Base-by-base conservation (phyloP, 179 eudicot genomes). In the Nepenthes alata region DNA sequence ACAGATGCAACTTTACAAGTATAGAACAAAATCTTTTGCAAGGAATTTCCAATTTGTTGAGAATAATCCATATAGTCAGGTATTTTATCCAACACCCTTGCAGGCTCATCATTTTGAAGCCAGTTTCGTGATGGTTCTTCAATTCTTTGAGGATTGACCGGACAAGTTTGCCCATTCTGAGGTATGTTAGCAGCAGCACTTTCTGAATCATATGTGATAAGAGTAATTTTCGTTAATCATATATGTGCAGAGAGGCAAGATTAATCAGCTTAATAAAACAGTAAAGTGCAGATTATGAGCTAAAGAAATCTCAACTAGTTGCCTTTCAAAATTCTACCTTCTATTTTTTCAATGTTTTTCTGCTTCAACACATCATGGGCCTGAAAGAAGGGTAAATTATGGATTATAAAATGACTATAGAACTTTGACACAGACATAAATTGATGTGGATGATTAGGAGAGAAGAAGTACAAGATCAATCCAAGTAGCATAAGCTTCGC, bases 401-500 rank as follows among this genome's bases (percentile, higher is more conserved):
- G 47, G 53, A 53, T 25, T 52, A 61, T 55, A 65, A 58, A 53
- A 64, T 38, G 52, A 64, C 41, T 35, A 34, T 63, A 52, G 45
- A 52, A 65, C 34, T 57, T 50, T 57, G 49, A 48, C 11, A 47
- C 53, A 70, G 57, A 45, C 13, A 41, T 71, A 68, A 6, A 60
- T 59, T 37, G 44, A 55, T n/a, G 50, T 12, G 44, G 41, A 67
- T 53, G 15, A 73, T 14, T 35, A 38, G 60, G 63, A 62, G 15
- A 60, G 71, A 73, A 61, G 74, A 39, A 39, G 45, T 86, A 91
- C 98, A 55, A 75, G 83, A 67, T 84, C 65, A 62, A 86, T 89
- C 96, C 96, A 91, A 64, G 69, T 73, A 11, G 77, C 79, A 63
- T 70, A 86, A 72, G 84, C 84, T 71, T 86, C 98, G 55, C 91